Base-by-base conservation (phyloP, 2,329 filamentous ascomycete species). In the Aspergillus phoenicis region DNA sequence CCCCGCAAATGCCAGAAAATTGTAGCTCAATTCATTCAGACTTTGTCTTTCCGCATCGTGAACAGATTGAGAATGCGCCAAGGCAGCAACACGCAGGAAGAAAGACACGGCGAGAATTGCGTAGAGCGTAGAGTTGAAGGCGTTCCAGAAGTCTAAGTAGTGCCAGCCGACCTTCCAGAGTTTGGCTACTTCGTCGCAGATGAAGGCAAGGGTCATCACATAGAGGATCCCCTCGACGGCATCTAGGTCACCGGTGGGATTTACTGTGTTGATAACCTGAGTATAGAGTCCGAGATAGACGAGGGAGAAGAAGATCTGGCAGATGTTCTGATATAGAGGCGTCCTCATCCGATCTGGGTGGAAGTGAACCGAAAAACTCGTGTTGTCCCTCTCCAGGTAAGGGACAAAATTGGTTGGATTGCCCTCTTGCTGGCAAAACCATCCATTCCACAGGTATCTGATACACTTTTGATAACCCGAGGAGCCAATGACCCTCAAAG, bases 401-500 rank as follows among this genome's bases (percentile, higher is more conserved):
- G 93, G 89, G 57, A 97, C 85, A 73, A 99, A 99, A 56, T 87
- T 88, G n/a, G 89, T 87, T 0, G 94, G 90, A 68, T 98, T 93
- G 53, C 93, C 84, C 69, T 97, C 93, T 67, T 97, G 92, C 75
- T 99, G 95, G n/a, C 97, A 88, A 8, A 98, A 82, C 95, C 95
- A 99, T 22, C 95, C 95, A 63, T 88, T 87, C 95, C 95, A 99
- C 8, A 99, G 87, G 72, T 96, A 92, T 64, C 84, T 87, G 70
- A 98, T 92, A 73, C 94, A 98, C 79, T 96, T 97, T 70, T 98
- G 95, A 75, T 98, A 99, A 26, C 95, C 94, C 0, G 91, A 93
- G 0, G 91, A 94, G 2, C 92, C 92, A 64, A 98, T 98, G 52
- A 99, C 88, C 13, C 86, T 84, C 49, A 98, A 82, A 1, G 94